Conservation (phyloP, 345 rosid genomes). For the Dovyalis caffra region DNA sequence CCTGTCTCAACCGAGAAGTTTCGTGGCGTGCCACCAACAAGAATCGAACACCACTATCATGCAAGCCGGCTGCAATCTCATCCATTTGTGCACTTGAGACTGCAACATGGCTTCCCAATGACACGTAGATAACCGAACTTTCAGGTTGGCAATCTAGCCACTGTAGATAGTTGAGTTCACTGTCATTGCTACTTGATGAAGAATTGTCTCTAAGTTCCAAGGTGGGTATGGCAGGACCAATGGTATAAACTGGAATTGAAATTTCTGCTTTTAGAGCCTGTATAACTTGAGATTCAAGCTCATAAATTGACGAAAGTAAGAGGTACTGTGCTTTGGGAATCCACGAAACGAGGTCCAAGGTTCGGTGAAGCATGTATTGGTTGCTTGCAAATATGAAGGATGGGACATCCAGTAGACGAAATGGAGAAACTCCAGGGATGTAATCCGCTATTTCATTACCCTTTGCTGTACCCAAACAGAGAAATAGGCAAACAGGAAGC, state of each 20-base stretch:
- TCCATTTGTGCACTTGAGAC: conserved; percentile 16
- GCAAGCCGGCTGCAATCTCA: conserved; percentile 8
- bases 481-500: neutral
- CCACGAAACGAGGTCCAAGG: neutral
- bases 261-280: neutral
- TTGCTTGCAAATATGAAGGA: neutral
- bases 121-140: conserved; percentile 13
- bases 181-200: neutral
- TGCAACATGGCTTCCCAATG: conserved; percentile 16
- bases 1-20: neutral
- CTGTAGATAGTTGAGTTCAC: neutral
- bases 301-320: conserved; percentile 7
- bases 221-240: conserved; percentile 17
- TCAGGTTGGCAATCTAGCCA: conserved; percentile 21
- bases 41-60: conserved; percentile 2
- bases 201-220: neutral
- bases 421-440: conserved; percentile 4
- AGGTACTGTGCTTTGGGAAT: conserved; percentile 13
- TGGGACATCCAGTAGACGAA: neutral
- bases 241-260: conserved; percentile 2
- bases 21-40: conserved; percentile 12
- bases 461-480: neutral
- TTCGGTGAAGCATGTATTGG: neutral
- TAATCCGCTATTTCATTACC: conserved; percentile 4
- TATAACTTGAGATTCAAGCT: conserved; percentile 10